These are phyloP conservation scores for Sphenostylis stenocarpa DNA, from an alignment of 306 rosid genomes.

Conservation along the genomic window DNA sequence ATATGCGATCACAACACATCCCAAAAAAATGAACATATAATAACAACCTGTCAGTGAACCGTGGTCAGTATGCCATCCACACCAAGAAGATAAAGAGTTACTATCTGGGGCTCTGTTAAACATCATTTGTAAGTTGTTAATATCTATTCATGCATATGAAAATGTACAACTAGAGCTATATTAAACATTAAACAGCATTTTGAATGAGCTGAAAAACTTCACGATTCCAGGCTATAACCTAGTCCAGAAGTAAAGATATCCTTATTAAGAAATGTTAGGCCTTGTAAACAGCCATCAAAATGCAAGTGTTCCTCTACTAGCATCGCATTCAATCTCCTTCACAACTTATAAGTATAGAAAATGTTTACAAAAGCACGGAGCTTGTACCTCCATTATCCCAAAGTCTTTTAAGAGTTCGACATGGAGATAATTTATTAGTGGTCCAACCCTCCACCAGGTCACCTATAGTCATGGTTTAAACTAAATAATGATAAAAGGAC, in stretches of 20 bases:
- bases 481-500: background rate
- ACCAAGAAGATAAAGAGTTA: conserved; percentile 79
- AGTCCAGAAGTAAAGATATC: background rate
- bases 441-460: background rate
- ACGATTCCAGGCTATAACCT: background rate
- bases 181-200: conserved; percentile 5
- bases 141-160: conserved; percentile 13
- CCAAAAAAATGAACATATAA: background rate
- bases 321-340: conserved; percentile 9
- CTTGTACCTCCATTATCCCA: conserved; percentile 10
- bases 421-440: background rate
- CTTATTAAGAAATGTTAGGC: background rate
- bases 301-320: background rate
- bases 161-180: conserved; percentile 24
- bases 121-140: conserved; percentile 33
- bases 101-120: conserved; percentile 53
- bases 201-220: background rate
- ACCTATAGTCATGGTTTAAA: background rate
- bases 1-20: background rate
- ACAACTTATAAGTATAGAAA: background rate
- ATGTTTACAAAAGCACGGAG: background rate
- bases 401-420: background rate
- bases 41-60: conserved; percentile 93
- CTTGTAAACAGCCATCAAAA: conserved; percentile 1
- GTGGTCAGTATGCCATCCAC: conserved; percentile 98